These are phyloP conservation scores for Trametes elegans DNA, from an alignment of 768 basidiomycete genomes.

Conservation along the genomic window DNA sequence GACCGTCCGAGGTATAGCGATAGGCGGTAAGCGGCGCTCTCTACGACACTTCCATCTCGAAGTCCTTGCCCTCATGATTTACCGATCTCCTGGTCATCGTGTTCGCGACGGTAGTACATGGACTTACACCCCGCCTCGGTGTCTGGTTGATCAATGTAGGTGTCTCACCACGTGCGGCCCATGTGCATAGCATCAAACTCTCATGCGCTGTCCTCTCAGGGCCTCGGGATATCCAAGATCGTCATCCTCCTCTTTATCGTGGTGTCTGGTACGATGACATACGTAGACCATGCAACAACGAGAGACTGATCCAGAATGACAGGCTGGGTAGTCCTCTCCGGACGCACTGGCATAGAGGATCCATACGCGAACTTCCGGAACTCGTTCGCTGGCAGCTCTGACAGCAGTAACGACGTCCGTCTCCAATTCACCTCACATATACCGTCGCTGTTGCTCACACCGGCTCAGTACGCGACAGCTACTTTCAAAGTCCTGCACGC, in stretches of 20 bases:
- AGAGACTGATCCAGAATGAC: neutral
- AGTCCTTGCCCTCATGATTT: neutral
- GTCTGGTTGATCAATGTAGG: conserved; percentile 56
- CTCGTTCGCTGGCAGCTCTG: conserved; percentile 54
- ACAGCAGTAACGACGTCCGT: conserved; percentile 46
- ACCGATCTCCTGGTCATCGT: conserved; percentile 42
- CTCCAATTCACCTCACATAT: too few relatives aligned
- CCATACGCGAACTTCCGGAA: conserved; percentile 57
- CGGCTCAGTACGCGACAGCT: conserved; percentile 52
- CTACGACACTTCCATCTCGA: neutral
- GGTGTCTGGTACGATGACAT: conserved; percentile 37
- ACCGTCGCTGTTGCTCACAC: neutral
- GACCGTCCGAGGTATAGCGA: conserved; percentile 55
- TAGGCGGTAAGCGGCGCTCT: conserved; percentile 47
- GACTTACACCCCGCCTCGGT: conserved; percentile 46
- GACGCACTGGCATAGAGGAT: conserved; percentile 50
- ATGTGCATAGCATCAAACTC: conserved; percentile 36
- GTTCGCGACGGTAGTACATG: conserved; percentile 50
- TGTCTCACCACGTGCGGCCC: neutral
- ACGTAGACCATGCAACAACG: neutral
- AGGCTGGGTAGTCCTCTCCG: conserved; percentile 61
- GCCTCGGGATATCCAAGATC: conserved; percentile 52
- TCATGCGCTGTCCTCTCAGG: conserved; percentile 29
- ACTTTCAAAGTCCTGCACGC: conserved; percentile 54
- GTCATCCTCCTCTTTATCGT: conserved; percentile 51